Evolutionary conservation across 345 rosid genomes (phyloP), one percentile per base, ranked within the genome.

Genomic region (Noccaea bulbosa): DNA sequence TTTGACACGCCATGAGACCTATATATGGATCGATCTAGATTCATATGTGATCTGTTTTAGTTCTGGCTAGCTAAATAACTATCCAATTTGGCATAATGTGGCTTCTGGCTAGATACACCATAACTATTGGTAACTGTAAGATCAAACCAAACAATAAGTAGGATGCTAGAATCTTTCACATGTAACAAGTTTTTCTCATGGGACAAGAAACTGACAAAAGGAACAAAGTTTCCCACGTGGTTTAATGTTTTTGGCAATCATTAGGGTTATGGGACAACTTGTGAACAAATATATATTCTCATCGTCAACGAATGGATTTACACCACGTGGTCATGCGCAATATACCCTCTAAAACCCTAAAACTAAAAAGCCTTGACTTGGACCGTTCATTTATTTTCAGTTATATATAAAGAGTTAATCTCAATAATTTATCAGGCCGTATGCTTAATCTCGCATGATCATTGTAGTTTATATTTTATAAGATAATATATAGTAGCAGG

Each of bases 141-240:
- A 62, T 62, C 57, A 46, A 62, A 62, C 74, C 44, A 48, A 9
- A 62, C 71, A 39, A 7, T 22, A 16, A 72, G 53, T 54, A 14
- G 46, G 58, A 58, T 41, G 60, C 53, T 48, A 59, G 60, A 16
- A 55, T 49, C 44, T 61, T 17, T 59, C 52, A 50, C 76, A 74
- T 77, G 77, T 58, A 67, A 54, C 67, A 77, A 68, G 47, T 62
- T 20, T 59, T 47, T 61, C 33, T 62, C 72, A 62, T 57, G 69
- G 66, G 46, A 49, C 69, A 72, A 74, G 55, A 74, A 40, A 67
- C 62, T 56, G 71, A 53, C 62, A 49, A 60, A 55, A 60, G 65
- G 49, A 62, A 70, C 46, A 71, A 76, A 63, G 71, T 76, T 60
- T 30, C 56, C 76, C 90, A 84, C 85, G 86, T 85, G 81, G 75